A percentile compares a stretch with the other conserved stretches of the same genome.
Conservation (phyloP, 2,329 filamentous ascomycete genomes). For the Pseudogymnoascus sp. region DNA sequence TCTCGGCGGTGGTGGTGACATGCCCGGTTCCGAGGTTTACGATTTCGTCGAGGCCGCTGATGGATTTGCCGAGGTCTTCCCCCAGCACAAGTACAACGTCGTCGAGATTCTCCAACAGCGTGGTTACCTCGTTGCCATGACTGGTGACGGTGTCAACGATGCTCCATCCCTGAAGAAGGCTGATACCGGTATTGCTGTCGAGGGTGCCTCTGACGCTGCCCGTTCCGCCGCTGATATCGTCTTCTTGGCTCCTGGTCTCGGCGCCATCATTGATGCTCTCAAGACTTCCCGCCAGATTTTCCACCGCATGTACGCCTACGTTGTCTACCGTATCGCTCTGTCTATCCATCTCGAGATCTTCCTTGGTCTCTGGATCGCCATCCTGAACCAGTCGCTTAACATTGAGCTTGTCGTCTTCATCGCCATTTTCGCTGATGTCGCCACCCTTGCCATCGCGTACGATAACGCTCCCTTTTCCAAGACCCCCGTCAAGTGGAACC, state of each 20-base stretch:
- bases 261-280: constrained; percentile 84
- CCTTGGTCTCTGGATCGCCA: constrained; percentile 84
- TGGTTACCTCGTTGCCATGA: constrained; percentile 92
- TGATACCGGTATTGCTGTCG: constrained; percentile 92
- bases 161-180: constrained; percentile 88
- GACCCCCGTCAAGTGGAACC: constrained; percentile 88
- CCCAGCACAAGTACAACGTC: constrained; percentile 91
- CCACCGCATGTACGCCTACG: constrained; percentile 94
- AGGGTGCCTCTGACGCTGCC: constrained; percentile 84
- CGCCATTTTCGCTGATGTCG: constrained; percentile 89
- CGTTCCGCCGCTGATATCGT: constrained; percentile 89
- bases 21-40: constrained; percentile 89
- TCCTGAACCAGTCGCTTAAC: constrained; percentile 75
- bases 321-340: constrained; percentile 88
- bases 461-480: constrained; percentile 84
- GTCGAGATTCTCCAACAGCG: constrained; percentile 89
- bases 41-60: constrained; percentile 93
- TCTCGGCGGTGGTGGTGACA: constrained; percentile 81
- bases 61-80: constrained; percentile 91
- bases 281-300: constrained; percentile 94
- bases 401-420: constrained; percentile 87
- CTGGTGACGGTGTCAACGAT: constrained; percentile 92
- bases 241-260: constrained; percentile 83
- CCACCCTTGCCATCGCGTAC: constrained; percentile 85
- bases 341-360: constrained; percentile 88